Conservation (phyloP, 2,329 filamentous ascomycete genomes). For the Madurella mycetomatis region DNA sequence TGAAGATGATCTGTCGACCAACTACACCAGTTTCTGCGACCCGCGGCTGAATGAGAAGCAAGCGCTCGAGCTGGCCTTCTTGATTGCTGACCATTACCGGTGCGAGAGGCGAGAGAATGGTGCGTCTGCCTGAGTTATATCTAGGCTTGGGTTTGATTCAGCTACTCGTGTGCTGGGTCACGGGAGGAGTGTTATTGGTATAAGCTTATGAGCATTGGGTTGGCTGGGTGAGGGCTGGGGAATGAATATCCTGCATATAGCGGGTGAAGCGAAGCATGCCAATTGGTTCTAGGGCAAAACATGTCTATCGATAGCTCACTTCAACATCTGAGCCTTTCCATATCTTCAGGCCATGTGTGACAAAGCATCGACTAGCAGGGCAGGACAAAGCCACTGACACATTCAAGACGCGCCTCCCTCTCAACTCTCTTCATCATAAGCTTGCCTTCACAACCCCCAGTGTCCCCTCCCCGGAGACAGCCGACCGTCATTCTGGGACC, state of each 20-base stretch:
- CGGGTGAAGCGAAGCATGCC: too few species aligned
- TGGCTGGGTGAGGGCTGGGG: neutral
- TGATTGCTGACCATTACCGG: constrained; percentile 78
- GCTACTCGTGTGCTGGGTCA: too few species aligned
- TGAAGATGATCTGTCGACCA: constrained; percentile 81
- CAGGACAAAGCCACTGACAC: neutral
- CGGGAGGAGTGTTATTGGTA: neutral
- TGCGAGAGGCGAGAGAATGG: constrained; percentile 29
- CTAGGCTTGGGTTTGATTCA: neutral
- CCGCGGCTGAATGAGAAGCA: constrained; percentile 96
- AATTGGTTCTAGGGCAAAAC: neutral
- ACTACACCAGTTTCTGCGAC: constrained; percentile 96
- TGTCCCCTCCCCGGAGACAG: neutral
- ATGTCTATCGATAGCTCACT: neutral
- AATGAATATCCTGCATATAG: neutral
- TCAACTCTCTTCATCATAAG: neutral
- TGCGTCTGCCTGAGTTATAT: neutral
- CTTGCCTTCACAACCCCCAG: neutral
- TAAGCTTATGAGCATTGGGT: neutral
- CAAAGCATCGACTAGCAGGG: neutral
- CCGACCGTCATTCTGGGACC: neutral
- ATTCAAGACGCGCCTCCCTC: neutral
- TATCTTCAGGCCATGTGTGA: neutral
- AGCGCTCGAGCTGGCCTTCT: constrained; percentile 87
- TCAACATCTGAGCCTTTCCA: neutral